phyloP scores from a whole-genome alignment of 139 green algal genomes.

The Trebouxia sp. region DNA sequence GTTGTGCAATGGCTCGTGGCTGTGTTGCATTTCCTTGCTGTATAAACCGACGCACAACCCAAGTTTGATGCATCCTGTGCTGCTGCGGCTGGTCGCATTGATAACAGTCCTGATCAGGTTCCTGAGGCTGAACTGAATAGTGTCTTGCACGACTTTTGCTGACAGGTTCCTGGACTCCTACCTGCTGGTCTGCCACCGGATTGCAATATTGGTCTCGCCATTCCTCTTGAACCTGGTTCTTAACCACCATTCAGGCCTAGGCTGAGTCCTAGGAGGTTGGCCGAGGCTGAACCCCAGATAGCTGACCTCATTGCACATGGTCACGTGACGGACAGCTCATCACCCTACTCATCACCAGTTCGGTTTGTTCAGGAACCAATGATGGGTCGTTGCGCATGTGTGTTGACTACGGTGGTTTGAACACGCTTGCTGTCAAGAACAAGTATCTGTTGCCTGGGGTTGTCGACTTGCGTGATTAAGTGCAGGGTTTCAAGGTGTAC shows the following conservation, averaged over 20 bases:
- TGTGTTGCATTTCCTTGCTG: neutral
- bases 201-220: neutral
- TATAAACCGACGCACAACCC: neutral
- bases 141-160: too few relatives aligned
- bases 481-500: too few relatives aligned
- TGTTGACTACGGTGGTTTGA: conserved; percentile 63
- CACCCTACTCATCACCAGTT: conserved; percentile 50
- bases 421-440: conserved; percentile 55
- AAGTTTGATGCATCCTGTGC: neutral
- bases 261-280: neutral
- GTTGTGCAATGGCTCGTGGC: neutral
- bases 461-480: conserved; percentile 31
- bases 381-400: conserved; percentile 55
- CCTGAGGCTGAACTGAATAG: too few relatives aligned
- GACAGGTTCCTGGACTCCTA: too few relatives aligned
- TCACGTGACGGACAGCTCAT: conserved; percentile 31
- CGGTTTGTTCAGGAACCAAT: conserved; percentile 66
- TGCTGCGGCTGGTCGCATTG: too few relatives aligned
- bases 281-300: conserved; percentile 3
- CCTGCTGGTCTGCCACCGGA: neutral
- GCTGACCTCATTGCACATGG: conserved; percentile 25
- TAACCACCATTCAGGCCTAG: neutral
- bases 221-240: neutral
- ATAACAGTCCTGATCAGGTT: too few relatives aligned
- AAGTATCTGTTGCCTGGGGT: conserved; percentile 50